Percentiles rank a stretch among this genome's conserved stretches.
Conservation (phyloP, 2,329 filamentous ascomycete genomes). For the Aspergillus sojae region DNA sequence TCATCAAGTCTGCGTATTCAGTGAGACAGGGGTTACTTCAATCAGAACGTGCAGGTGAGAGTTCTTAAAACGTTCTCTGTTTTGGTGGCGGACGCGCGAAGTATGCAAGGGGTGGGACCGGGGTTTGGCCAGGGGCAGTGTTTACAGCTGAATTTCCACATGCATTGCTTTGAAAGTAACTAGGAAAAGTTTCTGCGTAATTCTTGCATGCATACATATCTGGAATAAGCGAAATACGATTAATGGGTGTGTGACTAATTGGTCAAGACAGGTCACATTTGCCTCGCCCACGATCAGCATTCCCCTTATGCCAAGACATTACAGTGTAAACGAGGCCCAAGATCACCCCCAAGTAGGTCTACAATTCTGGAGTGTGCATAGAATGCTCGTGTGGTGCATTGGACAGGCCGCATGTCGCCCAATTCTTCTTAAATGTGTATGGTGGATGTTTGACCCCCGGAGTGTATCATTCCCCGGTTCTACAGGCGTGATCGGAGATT, state of each 20-base stretch:
- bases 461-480: background rate
- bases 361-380: background rate
- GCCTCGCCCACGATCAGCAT: background rate
- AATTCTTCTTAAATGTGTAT: background rate
- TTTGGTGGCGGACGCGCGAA: background rate
- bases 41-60: background rate
- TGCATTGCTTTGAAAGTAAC: background rate
- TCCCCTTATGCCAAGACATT: background rate
- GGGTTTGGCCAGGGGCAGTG: background rate
- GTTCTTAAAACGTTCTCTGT: constrained; percentile 3
- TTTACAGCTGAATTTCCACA: background rate
- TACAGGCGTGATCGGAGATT: background rate
- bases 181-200: background rate
- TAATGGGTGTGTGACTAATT: background rate
- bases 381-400: too few relatives aligned
- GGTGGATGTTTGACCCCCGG: background rate
- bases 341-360: background rate
- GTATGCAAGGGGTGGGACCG: background rate
- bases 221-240: background rate
- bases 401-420: too few relatives aligned
- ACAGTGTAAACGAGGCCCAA: background rate
- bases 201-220: background rate
- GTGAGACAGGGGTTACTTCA: background rate
- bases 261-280: background rate
- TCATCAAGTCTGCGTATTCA: background rate